These are phyloP conservation scores for Cladosporium sp. DNA, from an alignment of 2,329 filamentous ascomycete genomes.

Conservation along the genomic window DNA sequence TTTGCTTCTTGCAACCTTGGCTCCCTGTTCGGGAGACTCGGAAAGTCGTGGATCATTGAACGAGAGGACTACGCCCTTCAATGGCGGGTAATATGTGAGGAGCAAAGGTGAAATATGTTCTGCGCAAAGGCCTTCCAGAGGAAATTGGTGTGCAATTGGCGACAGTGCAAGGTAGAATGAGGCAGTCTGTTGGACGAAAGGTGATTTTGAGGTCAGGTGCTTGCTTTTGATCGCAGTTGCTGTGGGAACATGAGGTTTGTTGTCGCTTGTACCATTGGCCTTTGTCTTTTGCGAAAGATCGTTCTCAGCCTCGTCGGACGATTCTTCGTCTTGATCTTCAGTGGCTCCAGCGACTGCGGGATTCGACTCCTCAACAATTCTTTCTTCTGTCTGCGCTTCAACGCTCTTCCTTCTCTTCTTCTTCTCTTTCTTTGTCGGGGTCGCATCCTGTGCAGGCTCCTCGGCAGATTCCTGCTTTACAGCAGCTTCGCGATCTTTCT, in stretches of 20 bases:
- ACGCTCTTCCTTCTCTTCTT: conserved; percentile 8
- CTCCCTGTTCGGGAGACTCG: conserved; percentile 33
- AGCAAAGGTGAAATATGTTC: conserved; percentile 72
- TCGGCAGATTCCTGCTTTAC: conserved; percentile 17
- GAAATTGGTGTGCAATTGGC: conserved; percentile 65
- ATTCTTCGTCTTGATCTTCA: not conserved
- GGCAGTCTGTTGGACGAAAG: conserved; percentile 74
- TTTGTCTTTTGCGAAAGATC: not conserved
- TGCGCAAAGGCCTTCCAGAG: conserved; percentile 65
- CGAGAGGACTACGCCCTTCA: conserved; percentile 69
- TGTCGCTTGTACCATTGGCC: conserved; percentile 5
- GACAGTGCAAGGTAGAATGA: conserved; percentile 76
- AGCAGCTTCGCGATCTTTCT: conserved; percentile 18
- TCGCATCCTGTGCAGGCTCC: not conserved
- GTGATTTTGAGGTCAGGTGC: conserved; percentile 42
- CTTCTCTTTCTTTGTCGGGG: conserved; percentile 9
- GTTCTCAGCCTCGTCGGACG: not conserved
- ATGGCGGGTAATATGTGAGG: conserved; percentile 69
- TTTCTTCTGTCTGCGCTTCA: conserved; percentile 7
- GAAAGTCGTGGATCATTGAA: conserved; percentile 67
- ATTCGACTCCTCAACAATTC: not conserved
- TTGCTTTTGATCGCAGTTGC: conserved; percentile 7
- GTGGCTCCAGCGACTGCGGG: not conserved
- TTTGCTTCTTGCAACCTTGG: not conserved
- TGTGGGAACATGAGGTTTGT: conserved; percentile 2